A percentile compares a stretch with the other conserved stretches of the same genome.
phyloP scores from a whole-genome alignment of 352 stramenopile species.

The Thalassiosira mediterranea region DNA sequence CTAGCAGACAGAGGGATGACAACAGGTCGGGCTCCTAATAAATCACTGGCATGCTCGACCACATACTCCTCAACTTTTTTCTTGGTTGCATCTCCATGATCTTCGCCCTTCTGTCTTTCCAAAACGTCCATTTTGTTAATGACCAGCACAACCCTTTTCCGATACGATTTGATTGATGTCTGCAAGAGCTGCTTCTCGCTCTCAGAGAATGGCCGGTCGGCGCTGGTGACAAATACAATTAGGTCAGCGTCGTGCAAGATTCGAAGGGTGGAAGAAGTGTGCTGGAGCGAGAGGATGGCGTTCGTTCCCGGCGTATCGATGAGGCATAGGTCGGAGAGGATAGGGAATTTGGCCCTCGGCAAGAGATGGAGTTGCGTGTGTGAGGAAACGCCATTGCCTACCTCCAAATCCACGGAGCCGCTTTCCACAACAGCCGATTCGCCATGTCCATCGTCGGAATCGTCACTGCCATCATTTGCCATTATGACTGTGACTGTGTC shows the following conservation, averaged over 20 bases:
- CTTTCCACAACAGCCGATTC: not conserved
- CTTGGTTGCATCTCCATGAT: conserved; percentile 68
- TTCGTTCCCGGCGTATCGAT: conserved; percentile 84
- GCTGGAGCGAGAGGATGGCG: conserved; percentile 64
- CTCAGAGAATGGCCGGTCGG: conserved; percentile 79
- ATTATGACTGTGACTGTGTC: conserved; percentile 77
- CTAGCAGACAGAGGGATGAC: conserved; percentile 63
- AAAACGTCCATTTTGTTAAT: conserved; percentile 86
- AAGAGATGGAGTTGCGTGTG: conserved; percentile 39
- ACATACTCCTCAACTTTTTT: conserved; percentile 73
- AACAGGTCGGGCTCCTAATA: conserved; percentile 68
- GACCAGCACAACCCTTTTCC: conserved; percentile 72
- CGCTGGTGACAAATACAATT: conserved; percentile 81
- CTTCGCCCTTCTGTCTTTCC: conserved; percentile 55
- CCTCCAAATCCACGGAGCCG: conserved; percentile 9
- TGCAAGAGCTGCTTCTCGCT: conserved; percentile 66
- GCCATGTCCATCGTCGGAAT: conserved; percentile 13
- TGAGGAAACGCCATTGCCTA: conserved; percentile 6
- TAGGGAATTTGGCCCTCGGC: conserved; percentile 28
- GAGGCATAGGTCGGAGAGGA: conserved; percentile 71
- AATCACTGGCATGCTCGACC: conserved; percentile 63
- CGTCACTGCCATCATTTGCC: conserved; percentile 8
- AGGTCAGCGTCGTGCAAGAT: conserved; percentile 77
- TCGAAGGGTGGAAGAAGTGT: conserved; percentile 68
- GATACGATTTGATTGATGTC: conserved; percentile 69